Conservation (phyloP, 345 rosid species). For the Eutrema yunnanense region DNA sequence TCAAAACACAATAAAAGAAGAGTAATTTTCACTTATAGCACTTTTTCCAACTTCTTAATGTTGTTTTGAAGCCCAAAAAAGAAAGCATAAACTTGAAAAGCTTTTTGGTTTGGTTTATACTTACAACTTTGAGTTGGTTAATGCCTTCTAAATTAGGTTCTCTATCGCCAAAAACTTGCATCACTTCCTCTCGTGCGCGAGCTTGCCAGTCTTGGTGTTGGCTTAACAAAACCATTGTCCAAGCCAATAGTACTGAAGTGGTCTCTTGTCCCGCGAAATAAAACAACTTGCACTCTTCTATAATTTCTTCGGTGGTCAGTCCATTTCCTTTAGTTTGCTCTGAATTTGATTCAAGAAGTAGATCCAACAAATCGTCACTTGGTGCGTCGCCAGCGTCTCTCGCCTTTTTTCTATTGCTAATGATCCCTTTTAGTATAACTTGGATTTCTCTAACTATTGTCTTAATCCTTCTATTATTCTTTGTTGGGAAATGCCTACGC, state of each 20-base stretch:
- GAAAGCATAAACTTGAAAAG: not conserved
- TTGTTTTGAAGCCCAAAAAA: not conserved
- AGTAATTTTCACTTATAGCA: not conserved
- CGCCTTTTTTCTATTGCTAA: constrained; percentile 34
- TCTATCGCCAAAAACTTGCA: constrained; percentile 37
- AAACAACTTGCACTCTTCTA: constrained; percentile 63
- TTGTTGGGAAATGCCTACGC: constrained; percentile 44
- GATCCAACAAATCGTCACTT: constrained; percentile 35
- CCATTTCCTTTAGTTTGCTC: constrained; percentile 31
- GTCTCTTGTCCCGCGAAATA: constrained; percentile 67
- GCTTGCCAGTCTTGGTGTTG: constrained; percentile 55
- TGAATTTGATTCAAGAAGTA: constrained; percentile 42
- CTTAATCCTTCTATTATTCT: constrained; percentile 37
- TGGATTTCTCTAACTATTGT: constrained; percentile 24
- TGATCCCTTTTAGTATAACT: constrained; percentile 31
- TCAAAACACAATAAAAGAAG: not conserved
- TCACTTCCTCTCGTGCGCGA: constrained; percentile 52
- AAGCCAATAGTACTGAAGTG: constrained; percentile 42
- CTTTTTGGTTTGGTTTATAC: not conserved
- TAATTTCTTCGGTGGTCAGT: constrained; percentile 40
- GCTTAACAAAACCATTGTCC: constrained; percentile 53
- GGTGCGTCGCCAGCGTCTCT: constrained; percentile 29
- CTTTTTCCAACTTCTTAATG: not conserved
- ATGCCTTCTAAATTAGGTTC: constrained; percentile 27
- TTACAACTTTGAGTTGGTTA: constrained; percentile 44